Conservation (phyloP, 1,284 basidiomycete species). For the Wolfiporia cocos region DNA sequence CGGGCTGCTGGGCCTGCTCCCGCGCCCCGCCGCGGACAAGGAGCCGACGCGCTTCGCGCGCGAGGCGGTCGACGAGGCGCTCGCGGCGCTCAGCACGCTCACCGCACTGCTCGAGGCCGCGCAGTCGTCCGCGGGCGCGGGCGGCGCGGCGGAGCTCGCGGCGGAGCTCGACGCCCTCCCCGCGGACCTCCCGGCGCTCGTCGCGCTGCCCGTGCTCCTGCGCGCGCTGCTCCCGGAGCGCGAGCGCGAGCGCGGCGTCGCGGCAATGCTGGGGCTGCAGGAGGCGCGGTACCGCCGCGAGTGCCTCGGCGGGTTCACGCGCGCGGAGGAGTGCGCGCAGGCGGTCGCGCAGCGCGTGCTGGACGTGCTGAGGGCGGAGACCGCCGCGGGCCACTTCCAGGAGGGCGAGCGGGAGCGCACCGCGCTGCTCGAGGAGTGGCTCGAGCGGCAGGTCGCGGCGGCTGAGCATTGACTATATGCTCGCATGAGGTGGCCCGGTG, state of each 20-base stretch:
- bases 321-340: conserved; percentile 66
- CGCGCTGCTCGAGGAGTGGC: conserved; percentile 20
- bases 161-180: conserved; percentile 38
- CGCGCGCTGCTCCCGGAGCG: conserved; percentile 27
- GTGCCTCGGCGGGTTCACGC: conserved; percentile 65
- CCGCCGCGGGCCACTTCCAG: not conserved
- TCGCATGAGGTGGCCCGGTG: too few relatives aligned
- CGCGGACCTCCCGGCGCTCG: conserved; percentile 58
- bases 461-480: conserved; percentile 24
- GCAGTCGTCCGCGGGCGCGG: conserved; percentile 18
- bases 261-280: conserved; percentile 47
- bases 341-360: conserved; percentile 52
- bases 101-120: conserved; percentile 49
- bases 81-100: conserved; percentile 53
- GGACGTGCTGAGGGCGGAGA: conserved; percentile 36
- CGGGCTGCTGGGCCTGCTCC: conserved; percentile 52
- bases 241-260: conserved; percentile 33
- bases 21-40: conserved; percentile 48
- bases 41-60: conserved; percentile 46
- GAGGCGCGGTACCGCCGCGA: conserved; percentile 60
- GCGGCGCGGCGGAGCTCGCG: conserved; percentile 34
- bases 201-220: conserved; percentile 63
- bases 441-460: conserved; percentile 19
- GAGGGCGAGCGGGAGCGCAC: conserved; percentile 7
- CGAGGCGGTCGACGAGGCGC: conserved; percentile 75